These are phyloP conservation scores for Venturia nashicola DNA, from an alignment of 2,329 filamentous ascomycete species.

Conservation along the genomic window DNA sequence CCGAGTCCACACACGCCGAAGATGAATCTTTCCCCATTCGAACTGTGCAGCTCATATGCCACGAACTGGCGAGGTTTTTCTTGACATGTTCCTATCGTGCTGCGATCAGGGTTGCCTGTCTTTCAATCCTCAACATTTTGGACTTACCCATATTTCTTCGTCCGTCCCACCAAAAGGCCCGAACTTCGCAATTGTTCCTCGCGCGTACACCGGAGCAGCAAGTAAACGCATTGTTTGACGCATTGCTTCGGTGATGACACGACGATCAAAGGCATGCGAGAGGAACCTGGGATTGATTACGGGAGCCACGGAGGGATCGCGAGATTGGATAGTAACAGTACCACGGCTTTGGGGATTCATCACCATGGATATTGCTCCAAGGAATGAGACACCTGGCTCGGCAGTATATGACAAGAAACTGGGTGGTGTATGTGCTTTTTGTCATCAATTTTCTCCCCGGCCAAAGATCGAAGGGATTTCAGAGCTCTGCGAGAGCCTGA, in stretches of 20 bases:
- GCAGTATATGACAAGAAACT: not conserved
- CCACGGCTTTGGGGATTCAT: constrained; percentile 23
- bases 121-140: not conserved
- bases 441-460: too few relatives aligned
- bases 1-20: constrained; percentile 28
- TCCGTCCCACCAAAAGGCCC: constrained; percentile 34
- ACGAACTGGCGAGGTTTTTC: constrained; percentile 33
- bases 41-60: constrained; percentile 45
- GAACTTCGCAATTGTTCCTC: constrained; percentile 31
- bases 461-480: too few relatives aligned
- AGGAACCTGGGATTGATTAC: constrained; percentile 42
- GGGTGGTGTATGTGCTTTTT: constrained; percentile 1
- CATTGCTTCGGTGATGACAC: constrained; percentile 35
- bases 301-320: constrained; percentile 38
- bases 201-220: constrained; percentile 31
- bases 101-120: not conserved
- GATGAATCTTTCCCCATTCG: constrained; percentile 39
- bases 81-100: constrained; percentile 27
- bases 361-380: not conserved
- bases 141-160: constrained; percentile 35
- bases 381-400: not conserved
- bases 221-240: constrained; percentile 30
- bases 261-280: constrained; percentile 41
- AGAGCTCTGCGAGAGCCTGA: too few relatives aligned
- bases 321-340: constrained; percentile 39